Evolutionary conservation across 2,329 filamentous ascomycete species (phyloP).

Genomic region (Exophiala lecanii-corni): DNA sequence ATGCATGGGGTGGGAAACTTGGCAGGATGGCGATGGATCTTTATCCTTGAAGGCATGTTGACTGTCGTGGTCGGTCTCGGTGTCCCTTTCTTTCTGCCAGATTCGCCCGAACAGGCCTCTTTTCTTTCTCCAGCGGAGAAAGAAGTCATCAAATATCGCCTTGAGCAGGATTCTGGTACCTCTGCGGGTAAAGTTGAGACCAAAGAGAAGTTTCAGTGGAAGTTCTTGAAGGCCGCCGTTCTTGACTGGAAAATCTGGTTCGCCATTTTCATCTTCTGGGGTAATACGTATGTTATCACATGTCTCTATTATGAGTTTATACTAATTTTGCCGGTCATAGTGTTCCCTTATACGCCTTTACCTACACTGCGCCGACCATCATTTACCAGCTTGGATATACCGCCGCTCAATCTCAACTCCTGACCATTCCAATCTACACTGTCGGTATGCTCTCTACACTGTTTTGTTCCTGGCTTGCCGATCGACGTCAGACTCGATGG

Average conservation of each 20-base stretch:
- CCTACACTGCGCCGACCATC: constrained; percentile 15
- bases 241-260: constrained; percentile 22
- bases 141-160: constrained; percentile 33
- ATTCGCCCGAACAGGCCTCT: constrained; percentile 40
- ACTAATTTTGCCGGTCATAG: no score
- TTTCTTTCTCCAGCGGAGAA: constrained; percentile 40
- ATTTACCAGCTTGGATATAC: constrained; percentile 27
- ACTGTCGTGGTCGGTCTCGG: constrained; percentile 40
- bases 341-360: no score
- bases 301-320: no score
- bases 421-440: constrained; percentile 34
- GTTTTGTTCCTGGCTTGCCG: constrained; percentile 28
- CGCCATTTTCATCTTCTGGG: constrained; percentile 20
- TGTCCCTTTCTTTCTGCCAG: constrained; percentile 40
- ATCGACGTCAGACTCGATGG: constrained; percentile 30
- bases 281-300: no score
- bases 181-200: constrained; percentile 19
- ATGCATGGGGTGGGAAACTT: constrained; percentile 47
- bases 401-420: constrained; percentile 16
- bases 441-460: constrained; percentile 29
- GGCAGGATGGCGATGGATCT: constrained; percentile 44
- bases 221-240: constrained; percentile 11
- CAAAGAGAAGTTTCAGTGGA: constrained; percentile 24
- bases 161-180: constrained; percentile 29
- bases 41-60: constrained; percentile 45